Evolutionary conservation across 2,329 filamentous ascomycete species (phyloP).

Genomic region (Diaporthe sp.): DNA sequence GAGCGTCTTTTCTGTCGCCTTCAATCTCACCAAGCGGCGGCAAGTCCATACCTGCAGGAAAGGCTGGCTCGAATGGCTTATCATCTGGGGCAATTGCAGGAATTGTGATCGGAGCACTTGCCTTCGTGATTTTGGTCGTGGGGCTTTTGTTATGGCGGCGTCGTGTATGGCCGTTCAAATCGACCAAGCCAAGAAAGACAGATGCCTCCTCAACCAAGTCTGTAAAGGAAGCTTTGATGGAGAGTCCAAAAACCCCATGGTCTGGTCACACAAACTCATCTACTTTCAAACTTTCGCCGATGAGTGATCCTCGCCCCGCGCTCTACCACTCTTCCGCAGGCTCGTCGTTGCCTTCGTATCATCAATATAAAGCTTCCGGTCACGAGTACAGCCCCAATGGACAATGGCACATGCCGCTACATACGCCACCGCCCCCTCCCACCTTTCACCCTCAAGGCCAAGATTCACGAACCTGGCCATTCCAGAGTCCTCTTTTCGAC

Average conservation of each 20-base stretch:
- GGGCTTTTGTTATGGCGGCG: constrained; percentile 7
- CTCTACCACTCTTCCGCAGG: neutral
- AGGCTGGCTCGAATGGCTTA: neutral
- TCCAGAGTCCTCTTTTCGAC: neutral
- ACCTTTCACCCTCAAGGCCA: neutral
- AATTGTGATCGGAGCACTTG: constrained; percentile 27
- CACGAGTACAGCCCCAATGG: neutral
- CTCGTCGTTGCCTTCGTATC: neutral
- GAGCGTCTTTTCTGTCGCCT: constrained; percentile 36
- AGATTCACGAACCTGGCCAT: neutral
- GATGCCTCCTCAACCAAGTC: neutral
- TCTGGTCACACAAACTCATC: neutral
- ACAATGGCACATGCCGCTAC: neutral
- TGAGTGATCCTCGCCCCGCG: neutral
- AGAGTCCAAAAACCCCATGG: neutral
- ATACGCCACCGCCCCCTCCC: neutral
- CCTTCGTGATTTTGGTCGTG: constrained; percentile 25
- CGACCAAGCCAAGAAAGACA: neutral
- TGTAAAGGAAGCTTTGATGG: neutral
- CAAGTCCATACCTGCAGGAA: neutral
- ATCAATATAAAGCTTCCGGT: neutral
- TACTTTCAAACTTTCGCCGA: neutral
- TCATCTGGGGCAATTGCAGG: constrained; percentile 34
- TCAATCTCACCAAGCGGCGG: neutral
- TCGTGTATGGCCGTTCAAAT: neutral